phyloP scores from a whole-genome alignment of 306 rosid species.

The Glycine soja region DNA sequence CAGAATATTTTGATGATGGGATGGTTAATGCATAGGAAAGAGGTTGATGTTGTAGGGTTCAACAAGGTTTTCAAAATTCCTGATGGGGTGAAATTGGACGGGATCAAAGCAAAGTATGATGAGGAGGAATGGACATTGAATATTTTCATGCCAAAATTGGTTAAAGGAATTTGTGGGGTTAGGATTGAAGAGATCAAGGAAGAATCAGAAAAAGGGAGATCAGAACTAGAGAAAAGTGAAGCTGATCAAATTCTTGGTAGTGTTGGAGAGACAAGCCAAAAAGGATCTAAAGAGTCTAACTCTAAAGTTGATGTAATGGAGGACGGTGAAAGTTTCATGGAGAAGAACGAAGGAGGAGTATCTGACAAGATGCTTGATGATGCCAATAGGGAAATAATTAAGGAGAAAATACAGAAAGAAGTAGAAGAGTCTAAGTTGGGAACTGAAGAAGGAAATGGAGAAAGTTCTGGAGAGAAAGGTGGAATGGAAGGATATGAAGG shows the following conservation, averaged over 20 bases:
- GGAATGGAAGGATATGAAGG: constrained; percentile 12
- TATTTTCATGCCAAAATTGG: constrained; percentile 68
- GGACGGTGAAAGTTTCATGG: constrained; percentile 2
- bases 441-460: constrained; percentile 17
- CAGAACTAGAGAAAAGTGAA: constrained; percentile 19
- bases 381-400: constrained; percentile 11
- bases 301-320: background rate
- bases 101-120: constrained; percentile 69
- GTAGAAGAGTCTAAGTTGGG: constrained; percentile 35
- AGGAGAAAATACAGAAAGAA: constrained; percentile 3
- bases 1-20: constrained; percentile 70
- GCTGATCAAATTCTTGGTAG: constrained; percentile 17
- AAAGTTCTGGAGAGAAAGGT: background rate
- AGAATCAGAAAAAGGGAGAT: constrained; percentile 28
- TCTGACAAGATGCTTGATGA: constrained; percentile 13
- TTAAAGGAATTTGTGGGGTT: constrained; percentile 59
- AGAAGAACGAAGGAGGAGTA: constrained; percentile 26
- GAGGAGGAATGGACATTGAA: constrained; percentile 61
- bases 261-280: constrained; percentile 45
- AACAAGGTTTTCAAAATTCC: constrained; percentile 72
- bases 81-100: constrained; percentile 64
- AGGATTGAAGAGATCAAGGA: constrained; percentile 66
- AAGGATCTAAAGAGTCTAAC: constrained; percentile 11
- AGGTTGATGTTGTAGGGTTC: constrained; percentile 61
- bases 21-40: constrained; percentile 62